These are phyloP conservation scores for Aspergillus piperis DNA, from an alignment of 2,329 filamentous ascomycete species.

Conservation along the genomic window DNA sequence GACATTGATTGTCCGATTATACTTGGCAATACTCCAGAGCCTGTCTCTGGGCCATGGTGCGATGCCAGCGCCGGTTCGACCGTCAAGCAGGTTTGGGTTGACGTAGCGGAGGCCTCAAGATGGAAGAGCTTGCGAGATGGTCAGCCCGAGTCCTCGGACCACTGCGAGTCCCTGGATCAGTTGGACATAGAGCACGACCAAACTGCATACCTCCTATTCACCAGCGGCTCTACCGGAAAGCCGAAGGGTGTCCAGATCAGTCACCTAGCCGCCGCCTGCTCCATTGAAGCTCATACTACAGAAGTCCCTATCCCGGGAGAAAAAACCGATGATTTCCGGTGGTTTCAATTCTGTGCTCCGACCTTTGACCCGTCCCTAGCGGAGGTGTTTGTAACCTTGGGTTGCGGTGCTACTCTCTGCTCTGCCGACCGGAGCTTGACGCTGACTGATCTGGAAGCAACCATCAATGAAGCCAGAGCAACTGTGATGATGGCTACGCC, in stretches of 20 bases:
- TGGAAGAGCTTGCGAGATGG: conserved; percentile 21
- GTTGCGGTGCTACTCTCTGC: conserved; percentile 38
- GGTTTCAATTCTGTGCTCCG: conserved; percentile 42
- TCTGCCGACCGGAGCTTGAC: conserved; percentile 33
- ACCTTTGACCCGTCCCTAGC: conserved; percentile 37
- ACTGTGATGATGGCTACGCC: conserved; percentile 44
- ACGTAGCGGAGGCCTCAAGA: conserved; percentile 24
- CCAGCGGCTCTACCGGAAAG: conserved; percentile 38
- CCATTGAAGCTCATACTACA: conserved; percentile 32
- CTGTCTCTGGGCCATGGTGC: conserved; percentile 15
- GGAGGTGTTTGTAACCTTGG: conserved; percentile 35
- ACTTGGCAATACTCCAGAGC: conserved; percentile 22
- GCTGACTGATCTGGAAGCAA: conserved; percentile 30
- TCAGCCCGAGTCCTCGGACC: not conserved
- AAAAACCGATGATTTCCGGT: conserved; percentile 29
- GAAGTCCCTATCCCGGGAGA: conserved; percentile 26
- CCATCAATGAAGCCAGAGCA: conserved; percentile 32
- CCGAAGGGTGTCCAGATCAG: conserved; percentile 38
- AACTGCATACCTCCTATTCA: conserved; percentile 38
- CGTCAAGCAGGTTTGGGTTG: conserved; percentile 20
- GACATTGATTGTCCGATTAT: conserved; percentile 30
- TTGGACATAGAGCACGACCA: conserved; percentile 21
- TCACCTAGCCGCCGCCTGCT: conserved; percentile 35
- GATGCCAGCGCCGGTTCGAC: not conserved
- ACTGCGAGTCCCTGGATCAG: conserved; percentile 1